Percentiles rank a stretch among this genome's conserved stretches.
phyloP scores from a whole-genome alignment of 306 rosid genomes.

The Abrus precatorius region DNA sequence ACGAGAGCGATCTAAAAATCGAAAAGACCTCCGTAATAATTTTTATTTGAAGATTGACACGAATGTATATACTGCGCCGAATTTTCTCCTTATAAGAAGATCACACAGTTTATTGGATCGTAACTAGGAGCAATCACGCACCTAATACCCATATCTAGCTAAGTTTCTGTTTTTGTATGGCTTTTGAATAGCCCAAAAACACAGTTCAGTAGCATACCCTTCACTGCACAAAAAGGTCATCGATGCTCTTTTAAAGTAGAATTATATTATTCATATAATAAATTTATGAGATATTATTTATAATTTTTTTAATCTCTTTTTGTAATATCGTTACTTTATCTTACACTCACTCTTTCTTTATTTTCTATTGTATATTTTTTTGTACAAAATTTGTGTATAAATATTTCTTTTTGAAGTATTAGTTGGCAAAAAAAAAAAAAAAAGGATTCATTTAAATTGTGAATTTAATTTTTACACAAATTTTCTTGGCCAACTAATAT shows the following conservation, averaged over 20 bases:
- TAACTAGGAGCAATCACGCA: slow-evolving; percentile 10
- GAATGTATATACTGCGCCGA: slow-evolving; percentile 27
- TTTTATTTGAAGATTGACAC: slow-evolving; percentile 11
- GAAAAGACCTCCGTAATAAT: background rate
- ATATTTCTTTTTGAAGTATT: too few relatives aligned
- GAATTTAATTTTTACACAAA: background rate
- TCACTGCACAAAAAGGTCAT: slow-evolving; percentile 31
- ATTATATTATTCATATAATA: too few relatives aligned
- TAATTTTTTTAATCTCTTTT: too few relatives aligned
- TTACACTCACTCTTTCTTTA: too few relatives aligned
- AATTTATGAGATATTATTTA: too few relatives aligned
- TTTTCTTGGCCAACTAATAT: too few relatives aligned
- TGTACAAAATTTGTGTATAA: too few relatives aligned
- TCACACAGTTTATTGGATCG: background rate
- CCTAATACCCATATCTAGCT: background rate
- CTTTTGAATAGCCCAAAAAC: slow-evolving; percentile 43
- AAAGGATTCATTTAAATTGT: background rate
- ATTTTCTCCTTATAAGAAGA: slow-evolving; percentile 1
- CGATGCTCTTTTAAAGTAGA: background rate
- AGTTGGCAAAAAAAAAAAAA: background rate
- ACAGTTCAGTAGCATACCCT: slow-evolving; percentile 1
- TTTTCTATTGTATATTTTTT: too few relatives aligned
- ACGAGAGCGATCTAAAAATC: slow-evolving; percentile 5
- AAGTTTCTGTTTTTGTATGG: background rate
- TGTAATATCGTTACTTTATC: too few relatives aligned